Conservation (phyloP, 1,284 basidiomycete species). For the Malassezia obtusa region DNA sequence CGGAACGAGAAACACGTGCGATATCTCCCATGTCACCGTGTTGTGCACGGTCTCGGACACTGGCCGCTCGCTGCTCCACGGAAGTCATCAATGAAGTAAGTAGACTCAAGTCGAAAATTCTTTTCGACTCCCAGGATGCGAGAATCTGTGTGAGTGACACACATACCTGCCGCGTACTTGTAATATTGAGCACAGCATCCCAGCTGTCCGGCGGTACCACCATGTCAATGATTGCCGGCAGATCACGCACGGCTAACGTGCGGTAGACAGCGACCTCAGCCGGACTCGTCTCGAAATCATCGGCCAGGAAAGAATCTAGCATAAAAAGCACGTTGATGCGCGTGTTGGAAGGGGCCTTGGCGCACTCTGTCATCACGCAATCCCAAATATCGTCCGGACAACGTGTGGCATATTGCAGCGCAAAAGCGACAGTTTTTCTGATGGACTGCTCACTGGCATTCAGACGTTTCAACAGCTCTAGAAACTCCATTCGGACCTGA, state of each 20-base stretch:
- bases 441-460: constrained; percentile 67
- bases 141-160: constrained; percentile 12
- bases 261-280: constrained; percentile 16
- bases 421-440: constrained; percentile 74
- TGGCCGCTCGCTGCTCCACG: constrained; percentile 5
- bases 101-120: constrained; percentile 10
- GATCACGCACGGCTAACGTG: constrained; percentile 13
- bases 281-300: constrained; percentile 12
- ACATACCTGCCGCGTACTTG: constrained; percentile 15
- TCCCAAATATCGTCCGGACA: constrained; percentile 84
- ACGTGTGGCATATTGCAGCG: constrained; percentile 70
- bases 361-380: constrained; percentile 69
- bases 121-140: constrained; percentile 16
- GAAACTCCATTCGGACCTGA: constrained; percentile 47
- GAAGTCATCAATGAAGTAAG: constrained; percentile 1
- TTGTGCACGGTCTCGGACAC: constrained; percentile 50
- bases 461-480: constrained; percentile 35
- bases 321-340: constrained; percentile 87
- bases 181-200: constrained; percentile 23
- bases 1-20: constrained; percentile 40
- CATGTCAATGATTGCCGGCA: constrained; percentile 15
- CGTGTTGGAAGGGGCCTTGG: constrained; percentile 66
- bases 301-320: constrained; percentile 61
- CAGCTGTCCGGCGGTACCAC: constrained; percentile 21
- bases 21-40: constrained; percentile 43